A percentile compares a stretch with the other conserved stretches of the same genome.
phyloP scores from a whole-genome alignment of 2,329 filamentous ascomycete species.

The Colletotrichum horii region DNA sequence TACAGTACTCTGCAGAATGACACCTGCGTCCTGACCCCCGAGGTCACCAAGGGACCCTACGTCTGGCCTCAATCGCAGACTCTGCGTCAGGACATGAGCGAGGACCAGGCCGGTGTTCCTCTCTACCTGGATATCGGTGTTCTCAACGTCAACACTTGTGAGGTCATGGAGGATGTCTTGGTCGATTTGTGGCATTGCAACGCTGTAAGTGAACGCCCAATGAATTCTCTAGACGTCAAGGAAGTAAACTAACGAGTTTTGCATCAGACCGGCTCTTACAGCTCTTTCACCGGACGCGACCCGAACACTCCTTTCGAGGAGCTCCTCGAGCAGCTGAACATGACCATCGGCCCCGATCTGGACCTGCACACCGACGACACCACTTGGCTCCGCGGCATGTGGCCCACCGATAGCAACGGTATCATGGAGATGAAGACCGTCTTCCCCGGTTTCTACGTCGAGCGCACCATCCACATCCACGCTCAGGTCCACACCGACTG shows the following conservation, averaged over 20 bases:
- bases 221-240: too few relatives aligned
- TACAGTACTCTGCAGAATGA: slow-evolving; percentile 27
- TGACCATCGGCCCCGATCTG: slow-evolving; percentile 8
- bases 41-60: slow-evolving; percentile 28
- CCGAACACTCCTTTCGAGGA: slow-evolving; percentile 8
- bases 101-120: slow-evolving; percentile 44
- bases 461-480: slow-evolving; percentile 55
- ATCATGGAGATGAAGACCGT: slow-evolving; percentile 44
- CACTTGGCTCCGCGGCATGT: slow-evolving; percentile 14
- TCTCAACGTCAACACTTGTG: slow-evolving; percentile 26
- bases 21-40: slow-evolving; percentile 4
- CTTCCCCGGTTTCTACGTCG: slow-evolving; percentile 50
- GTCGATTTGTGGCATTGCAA: slow-evolving; percentile 20
- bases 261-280: slow-evolving; percentile 8
- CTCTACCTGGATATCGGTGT: slow-evolving; percentile 36
- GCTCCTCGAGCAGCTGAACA: slow-evolving; percentile 14
- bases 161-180: slow-evolving; percentile 2
- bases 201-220: not conserved
- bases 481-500: slow-evolving; percentile 42
- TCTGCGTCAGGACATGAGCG: slow-evolving; percentile 49
- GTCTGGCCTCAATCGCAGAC: slow-evolving; percentile 43
- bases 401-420: slow-evolving; percentile 24
- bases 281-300: not conserved
- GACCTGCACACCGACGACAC: slow-evolving; percentile 11
- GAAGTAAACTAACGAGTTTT: not conserved